phyloP scores from a whole-genome alignment of 148 eudicot genomes.

The Vaccinium myrtillus region DNA sequence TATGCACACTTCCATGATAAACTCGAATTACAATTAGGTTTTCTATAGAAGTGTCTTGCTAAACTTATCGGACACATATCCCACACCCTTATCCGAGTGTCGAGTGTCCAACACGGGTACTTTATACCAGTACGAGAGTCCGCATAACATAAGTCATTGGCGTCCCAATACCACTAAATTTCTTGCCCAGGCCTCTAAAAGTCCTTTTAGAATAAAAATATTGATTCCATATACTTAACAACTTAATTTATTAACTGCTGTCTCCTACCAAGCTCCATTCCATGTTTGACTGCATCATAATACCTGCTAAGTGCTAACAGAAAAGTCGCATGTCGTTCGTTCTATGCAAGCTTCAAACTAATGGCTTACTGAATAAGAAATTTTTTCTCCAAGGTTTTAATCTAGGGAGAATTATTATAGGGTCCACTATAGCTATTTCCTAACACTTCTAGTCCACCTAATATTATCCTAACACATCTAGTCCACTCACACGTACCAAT shows the following conservation, averaged over 20 bases:
- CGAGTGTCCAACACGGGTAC: too few relatives aligned
- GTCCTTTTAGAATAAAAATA: background rate
- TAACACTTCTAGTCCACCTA: too few relatives aligned
- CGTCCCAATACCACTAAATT: background rate
- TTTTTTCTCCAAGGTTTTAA: background rate
- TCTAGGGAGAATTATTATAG: too few relatives aligned
- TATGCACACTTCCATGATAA: too few relatives aligned
- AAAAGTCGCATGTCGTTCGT: background rate
- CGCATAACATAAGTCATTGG: background rate
- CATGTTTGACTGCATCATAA: slow-evolving; percentile 1
- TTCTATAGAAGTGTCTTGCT: too few relatives aligned
- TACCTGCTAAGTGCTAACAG: background rate
- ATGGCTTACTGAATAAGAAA: background rate
- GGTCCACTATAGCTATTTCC: too few relatives aligned
- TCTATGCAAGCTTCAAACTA: slow-evolving; percentile 3
- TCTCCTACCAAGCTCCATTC: background rate
- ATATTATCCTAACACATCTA: too few relatives aligned
- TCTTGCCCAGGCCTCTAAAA: background rate
- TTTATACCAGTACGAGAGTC: too few relatives aligned
- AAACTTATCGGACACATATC: too few relatives aligned
- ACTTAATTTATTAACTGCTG: background rate
- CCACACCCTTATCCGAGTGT: too few relatives aligned
- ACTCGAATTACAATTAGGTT: too few relatives aligned
- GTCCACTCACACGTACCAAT: too few relatives aligned
- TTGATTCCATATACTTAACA: background rate